Evolutionary conservation across 441 rosid species (phyloP).

Genomic region (Pelargonium citronellum): DNA sequence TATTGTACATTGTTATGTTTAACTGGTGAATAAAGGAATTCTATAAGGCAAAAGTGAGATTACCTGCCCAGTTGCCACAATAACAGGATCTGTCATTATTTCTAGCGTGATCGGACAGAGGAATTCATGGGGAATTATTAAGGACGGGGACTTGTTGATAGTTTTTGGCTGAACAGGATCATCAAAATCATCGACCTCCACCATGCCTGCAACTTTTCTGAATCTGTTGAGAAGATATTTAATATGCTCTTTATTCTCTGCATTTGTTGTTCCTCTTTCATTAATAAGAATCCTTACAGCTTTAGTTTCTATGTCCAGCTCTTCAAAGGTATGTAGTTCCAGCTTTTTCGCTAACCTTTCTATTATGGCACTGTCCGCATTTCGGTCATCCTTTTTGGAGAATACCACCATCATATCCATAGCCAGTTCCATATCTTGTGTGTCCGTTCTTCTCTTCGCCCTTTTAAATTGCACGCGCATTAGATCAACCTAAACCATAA

Average conservation of each 20-base stretch:
- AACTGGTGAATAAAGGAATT: too few relatives aligned
- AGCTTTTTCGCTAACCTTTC: constrained; percentile 25
- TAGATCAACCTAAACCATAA: constrained; percentile 21
- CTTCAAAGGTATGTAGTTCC: constrained; percentile 20
- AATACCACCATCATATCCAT: constrained; percentile 28
- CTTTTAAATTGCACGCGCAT: constrained; percentile 20
- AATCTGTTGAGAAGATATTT: constrained; percentile 21
- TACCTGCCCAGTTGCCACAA: constrained; percentile 27
- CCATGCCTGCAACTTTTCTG: constrained; percentile 17
- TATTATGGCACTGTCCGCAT: constrained; percentile 21
- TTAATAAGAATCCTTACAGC: constrained; percentile 21
- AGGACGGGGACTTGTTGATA: constrained; percentile 17
- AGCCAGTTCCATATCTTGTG: constrained; percentile 24
- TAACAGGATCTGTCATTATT: constrained; percentile 28
- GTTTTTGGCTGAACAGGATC: constrained; percentile 10
- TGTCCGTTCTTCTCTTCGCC: constrained; percentile 23
- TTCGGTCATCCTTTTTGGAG: constrained; percentile 18
- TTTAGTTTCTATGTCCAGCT: constrained; percentile 18
- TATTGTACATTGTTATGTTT: too few relatives aligned
- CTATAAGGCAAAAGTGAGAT: neutral
- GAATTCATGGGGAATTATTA: constrained; percentile 25
- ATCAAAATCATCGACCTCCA: constrained; percentile 16
- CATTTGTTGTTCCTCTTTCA: constrained; percentile 5
- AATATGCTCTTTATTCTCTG: constrained; percentile 21
- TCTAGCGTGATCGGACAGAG: constrained; percentile 25